Base-by-base conservation (phyloP, 208 protist genomes). In the Acanthamoeba castellanii region DNA sequence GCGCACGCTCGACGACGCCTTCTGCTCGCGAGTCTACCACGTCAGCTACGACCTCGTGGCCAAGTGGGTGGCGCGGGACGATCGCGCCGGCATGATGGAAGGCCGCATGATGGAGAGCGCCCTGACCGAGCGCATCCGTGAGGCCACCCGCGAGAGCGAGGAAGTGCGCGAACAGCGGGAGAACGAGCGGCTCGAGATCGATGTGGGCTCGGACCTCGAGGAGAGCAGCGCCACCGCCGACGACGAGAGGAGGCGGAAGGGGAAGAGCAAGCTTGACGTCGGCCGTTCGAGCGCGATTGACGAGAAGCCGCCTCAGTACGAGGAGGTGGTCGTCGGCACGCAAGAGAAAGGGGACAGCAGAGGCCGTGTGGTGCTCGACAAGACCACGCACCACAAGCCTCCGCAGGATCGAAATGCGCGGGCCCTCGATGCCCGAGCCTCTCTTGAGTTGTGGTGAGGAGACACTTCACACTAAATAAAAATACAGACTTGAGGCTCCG, bases 21-120 rank as follows among this genome's bases (percentile, higher is more conserved):
- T 78, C 70, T 78, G 70, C 70, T 8, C 70, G 13, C 70, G 20
- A 6, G 25, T 78, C 30, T 78, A 45, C 37, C 70, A 20, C 8
- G 37, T n/a, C 14, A 45, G 70, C 70, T 78, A 78, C 70, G 70
- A 78, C 70, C 37, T 34, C 14, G 20, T 78, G 13, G 70, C 70
- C 70, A 30, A n/a, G 16, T 78, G 70, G 70, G 32, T 78, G 37
- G 70, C 30, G 37, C n/a, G 16, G 70, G 70, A 78, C 70, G 70
- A 78, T 11, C 30, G 30, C 37, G 66, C 18, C 22, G 70, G 59
- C 59, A 22, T 78, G 70, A 34, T 78, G 70, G 70, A 78, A 30
- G 70, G 70, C 37, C 70, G 70, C 30, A 30, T 78, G 70, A 78
- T 78, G 70, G 70, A 45, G 70, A 34, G n/a, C 70, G 37, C 70